Conservation (phyloP, 345 rosid species). For the Erysimum cheiranthoides region DNA sequence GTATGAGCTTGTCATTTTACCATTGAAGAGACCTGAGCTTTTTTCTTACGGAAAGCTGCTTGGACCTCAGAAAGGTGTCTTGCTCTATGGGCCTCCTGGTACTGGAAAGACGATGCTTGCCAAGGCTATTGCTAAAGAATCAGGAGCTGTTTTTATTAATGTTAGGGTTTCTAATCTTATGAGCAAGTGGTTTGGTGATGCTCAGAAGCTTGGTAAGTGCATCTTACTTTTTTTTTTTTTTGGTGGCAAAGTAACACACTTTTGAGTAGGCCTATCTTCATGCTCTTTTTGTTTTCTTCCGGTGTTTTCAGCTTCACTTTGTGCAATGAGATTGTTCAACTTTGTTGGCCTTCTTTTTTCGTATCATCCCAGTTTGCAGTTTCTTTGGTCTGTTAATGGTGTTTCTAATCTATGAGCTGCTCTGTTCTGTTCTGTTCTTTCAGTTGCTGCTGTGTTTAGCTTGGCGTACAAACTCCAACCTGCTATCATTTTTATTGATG, state of each 20-base stretch:
- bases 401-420: conserved; percentile 7
- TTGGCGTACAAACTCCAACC: conserved; percentile 95
- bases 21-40: conserved; percentile 85
- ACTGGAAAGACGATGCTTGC: conserved; percentile 99
- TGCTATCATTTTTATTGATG: conserved; percentile 94
- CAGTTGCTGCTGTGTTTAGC: conserved; percentile 98
- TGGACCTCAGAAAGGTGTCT: conserved; percentile 95
- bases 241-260: neutral
- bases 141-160: conserved; percentile 95
- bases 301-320: neutral
- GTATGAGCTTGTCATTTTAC: conserved; percentile 91
- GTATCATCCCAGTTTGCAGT: neutral
- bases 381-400: neutral
- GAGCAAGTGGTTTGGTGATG: conserved; percentile 99
- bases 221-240: neutral
- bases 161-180: conserved; percentile 85
- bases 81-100: conserved; percentile 97
- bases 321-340: neutral
- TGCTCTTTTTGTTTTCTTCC: neutral
- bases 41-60: conserved; percentile 92
- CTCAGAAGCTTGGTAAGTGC: conserved; percentile 94
- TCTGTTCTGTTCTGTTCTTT: conserved; percentile 37
- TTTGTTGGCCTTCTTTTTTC: neutral
- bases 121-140: conserved; percentile 96
- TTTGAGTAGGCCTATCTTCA: neutral